Evolutionary conservation across 345 rosid species (phyloP).

Genomic region (Psidium friedrichsthalianum): DNA sequence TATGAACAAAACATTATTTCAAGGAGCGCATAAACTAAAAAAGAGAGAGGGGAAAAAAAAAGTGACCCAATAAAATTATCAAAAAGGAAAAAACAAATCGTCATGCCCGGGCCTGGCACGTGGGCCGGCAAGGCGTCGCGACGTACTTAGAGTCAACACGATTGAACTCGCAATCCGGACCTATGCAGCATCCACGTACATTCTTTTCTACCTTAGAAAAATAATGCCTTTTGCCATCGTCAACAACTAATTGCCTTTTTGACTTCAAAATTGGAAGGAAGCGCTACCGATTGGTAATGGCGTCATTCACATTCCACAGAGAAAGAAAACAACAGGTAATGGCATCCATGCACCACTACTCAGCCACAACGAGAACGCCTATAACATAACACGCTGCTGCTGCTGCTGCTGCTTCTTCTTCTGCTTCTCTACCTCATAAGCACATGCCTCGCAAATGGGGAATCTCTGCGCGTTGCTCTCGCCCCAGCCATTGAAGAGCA

Average conservation of each 20-base stretch:
- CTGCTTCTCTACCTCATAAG: neutral
- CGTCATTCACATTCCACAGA: neutral
- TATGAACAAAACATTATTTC: too few species aligned
- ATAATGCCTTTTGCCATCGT: neutral
- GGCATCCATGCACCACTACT: neutral
- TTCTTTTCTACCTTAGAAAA: neutral
- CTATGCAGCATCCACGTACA: neutral
- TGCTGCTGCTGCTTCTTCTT: neutral
- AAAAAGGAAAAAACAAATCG: neutral
- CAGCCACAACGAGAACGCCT: neutral
- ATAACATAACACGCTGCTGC: neutral
- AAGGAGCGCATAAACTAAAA: too few species aligned
- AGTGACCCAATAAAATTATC: neutral
- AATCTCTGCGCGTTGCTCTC: slow-evolving; percentile 53
- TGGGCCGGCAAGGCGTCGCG: too few species aligned
- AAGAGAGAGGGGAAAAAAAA: too few species aligned
- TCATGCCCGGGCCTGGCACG: neutral
- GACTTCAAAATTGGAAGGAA: neutral
- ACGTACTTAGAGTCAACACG: neutral
- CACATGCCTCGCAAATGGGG: slow-evolving; percentile 25
- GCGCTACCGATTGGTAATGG: neutral
- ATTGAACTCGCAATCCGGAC: neutral
- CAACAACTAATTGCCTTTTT: neutral
- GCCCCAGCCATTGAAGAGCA: slow-evolving; percentile 31
- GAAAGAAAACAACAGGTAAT: neutral